Evolutionary conservation across 352 stramenopile genomes (phyloP).

Genomic region (Saprolegnia parasitica): DNA sequence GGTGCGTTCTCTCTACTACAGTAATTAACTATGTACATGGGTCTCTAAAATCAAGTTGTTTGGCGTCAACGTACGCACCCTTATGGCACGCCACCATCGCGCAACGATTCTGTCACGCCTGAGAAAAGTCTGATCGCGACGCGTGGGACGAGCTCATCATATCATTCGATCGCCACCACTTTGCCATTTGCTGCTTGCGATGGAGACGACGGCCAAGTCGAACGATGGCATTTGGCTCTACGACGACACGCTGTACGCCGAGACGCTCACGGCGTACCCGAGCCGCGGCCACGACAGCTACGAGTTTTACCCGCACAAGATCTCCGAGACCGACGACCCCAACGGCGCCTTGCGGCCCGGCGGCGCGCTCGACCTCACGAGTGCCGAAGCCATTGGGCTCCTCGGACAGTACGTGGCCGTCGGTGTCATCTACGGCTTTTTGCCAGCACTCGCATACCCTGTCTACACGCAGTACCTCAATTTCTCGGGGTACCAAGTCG

Average conservation of each 20-base stretch:
- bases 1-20: too few relatives aligned
- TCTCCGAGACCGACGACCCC: slow-evolving; percentile 8
- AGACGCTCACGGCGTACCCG: neutral
- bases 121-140: too few relatives aligned
- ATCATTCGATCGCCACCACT: neutral
- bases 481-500: slow-evolving; percentile 48
- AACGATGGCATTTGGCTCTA: slow-evolving; percentile 17
- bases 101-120: too few relatives aligned
- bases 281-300: neutral
- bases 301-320: slow-evolving; percentile 4
- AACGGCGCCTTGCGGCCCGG: slow-evolving; percentile 42
- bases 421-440: slow-evolving; percentile 43
- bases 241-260: slow-evolving; percentile 3
- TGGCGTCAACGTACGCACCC: too few relatives aligned
- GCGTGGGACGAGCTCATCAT: too few relatives aligned
- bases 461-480: slow-evolving; percentile 58
- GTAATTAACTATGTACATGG: too few relatives aligned
- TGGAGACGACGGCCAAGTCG: neutral
- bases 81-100: too few relatives aligned
- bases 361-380: slow-evolving; percentile 43
- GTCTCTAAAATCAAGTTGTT: too few relatives aligned
- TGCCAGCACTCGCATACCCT: slow-evolving; percentile 50
- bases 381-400: slow-evolving; percentile 36
- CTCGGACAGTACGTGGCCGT: slow-evolving; percentile 53
- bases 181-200: neutral